Evolutionary conservation across 2,329 filamentous ascomycete genomes (phyloP).

Genomic region (Geosmithia flava): DNA sequence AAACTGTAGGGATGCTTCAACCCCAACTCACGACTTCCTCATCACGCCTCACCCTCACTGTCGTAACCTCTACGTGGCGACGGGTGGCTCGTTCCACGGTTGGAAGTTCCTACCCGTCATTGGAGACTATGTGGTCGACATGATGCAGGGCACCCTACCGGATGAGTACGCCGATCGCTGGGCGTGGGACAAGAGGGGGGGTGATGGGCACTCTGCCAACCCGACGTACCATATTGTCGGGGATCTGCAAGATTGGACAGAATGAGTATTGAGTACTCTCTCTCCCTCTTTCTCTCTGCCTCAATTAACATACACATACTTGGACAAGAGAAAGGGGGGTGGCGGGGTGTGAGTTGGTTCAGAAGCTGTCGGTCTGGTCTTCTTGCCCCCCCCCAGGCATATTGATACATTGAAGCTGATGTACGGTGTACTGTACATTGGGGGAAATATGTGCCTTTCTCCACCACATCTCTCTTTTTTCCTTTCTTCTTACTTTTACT

Average conservation of each 20-base stretch:
- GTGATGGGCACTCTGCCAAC: slow-evolving; percentile 25
- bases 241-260: slow-evolving; percentile 19
- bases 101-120: slow-evolving; percentile 55
- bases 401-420: background rate
- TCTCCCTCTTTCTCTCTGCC: too few species aligned
- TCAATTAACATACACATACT: too few species aligned
- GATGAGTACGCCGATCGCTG: slow-evolving; percentile 24
- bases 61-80: slow-evolving; percentile 44
- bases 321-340: too few species aligned
- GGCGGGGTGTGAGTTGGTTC: too few species aligned
- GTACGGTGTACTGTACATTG: background rate
- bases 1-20: slow-evolving; percentile 42
- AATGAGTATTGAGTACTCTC: background rate
- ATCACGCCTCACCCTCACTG: slow-evolving; percentile 38
- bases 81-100: slow-evolving; percentile 50
- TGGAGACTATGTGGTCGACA: slow-evolving; percentile 43
- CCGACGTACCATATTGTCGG: slow-evolving; percentile 27
- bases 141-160: slow-evolving; percentile 28
- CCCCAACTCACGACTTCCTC: slow-evolving; percentile 49
- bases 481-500: background rate
- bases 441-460: background rate
- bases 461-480: background rate
- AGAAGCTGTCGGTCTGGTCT: too few species aligned
- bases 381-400: background rate
- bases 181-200: slow-evolving; percentile 32